Conservation (phyloP, 768 basidiomycete species). For the Xerocomus brunneocitrinus region DNA sequence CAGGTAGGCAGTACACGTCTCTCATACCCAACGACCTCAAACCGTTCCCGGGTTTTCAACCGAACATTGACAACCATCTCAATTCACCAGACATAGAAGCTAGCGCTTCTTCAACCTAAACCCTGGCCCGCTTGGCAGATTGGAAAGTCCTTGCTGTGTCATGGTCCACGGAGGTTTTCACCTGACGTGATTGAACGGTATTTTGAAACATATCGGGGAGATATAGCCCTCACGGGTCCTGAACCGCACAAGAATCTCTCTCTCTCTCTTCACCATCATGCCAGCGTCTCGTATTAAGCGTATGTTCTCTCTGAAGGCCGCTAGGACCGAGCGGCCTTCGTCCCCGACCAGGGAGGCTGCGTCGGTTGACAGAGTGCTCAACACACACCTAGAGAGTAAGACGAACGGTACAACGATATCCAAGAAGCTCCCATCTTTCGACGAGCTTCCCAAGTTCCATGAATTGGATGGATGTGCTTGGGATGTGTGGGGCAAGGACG, state of each 20-base stretch:
- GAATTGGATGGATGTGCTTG: slow-evolving; percentile 58
- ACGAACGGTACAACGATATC: background rate
- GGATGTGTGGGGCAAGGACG: slow-evolving; percentile 62
- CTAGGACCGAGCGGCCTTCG: background rate
- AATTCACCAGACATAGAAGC: too few relatives aligned
- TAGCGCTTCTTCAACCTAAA: background rate
- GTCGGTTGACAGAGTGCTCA: background rate
- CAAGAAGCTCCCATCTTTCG: slow-evolving; percentile 39
- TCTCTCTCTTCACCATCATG: slow-evolving; percentile 10
- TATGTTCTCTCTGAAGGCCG: slow-evolving; percentile 9
- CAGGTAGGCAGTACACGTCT: background rate
- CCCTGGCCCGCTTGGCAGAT: background rate
- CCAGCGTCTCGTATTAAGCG: slow-evolving; percentile 6
- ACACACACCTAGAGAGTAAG: background rate
- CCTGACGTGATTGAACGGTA: background rate
- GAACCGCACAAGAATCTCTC: background rate
- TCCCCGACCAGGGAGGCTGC: background rate
- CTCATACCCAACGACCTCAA: background rate
- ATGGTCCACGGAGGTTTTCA: background rate
- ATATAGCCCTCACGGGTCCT: background rate
- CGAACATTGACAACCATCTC: background rate
- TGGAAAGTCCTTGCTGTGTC: background rate
- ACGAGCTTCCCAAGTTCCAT: slow-evolving; percentile 43
- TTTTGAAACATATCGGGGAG: background rate
- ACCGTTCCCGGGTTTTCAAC: background rate